These are phyloP conservation scores for Rhododendron ovatum DNA, from an alignment of 148 eudicot genomes.

Conservation along the genomic window DNA sequence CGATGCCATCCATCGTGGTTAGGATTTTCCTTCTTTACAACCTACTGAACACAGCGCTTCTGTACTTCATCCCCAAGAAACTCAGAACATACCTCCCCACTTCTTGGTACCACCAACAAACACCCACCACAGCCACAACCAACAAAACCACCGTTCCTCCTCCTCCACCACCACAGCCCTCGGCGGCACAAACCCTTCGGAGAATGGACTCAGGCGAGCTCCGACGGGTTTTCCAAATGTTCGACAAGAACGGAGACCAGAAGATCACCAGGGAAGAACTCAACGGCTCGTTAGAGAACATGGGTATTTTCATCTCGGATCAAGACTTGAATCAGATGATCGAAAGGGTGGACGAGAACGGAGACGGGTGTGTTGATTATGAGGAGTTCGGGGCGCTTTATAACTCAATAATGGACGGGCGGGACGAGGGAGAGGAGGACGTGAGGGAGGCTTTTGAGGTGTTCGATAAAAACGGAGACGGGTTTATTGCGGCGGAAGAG, in stretches of 20 bases:
- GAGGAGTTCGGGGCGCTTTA: neutral
- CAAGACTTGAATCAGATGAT: neutral
- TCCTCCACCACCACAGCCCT: no score
- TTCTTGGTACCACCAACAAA: slow-evolving; percentile 18
- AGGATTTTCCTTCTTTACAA: slow-evolving; percentile 23
- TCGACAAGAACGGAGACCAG: neutral
- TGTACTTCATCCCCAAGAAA: slow-evolving; percentile 31
- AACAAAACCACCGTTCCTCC: neutral
- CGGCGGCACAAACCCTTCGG: neutral
- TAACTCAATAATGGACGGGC: slow-evolving; percentile 24
- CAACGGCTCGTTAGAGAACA: neutral
- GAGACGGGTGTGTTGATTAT: neutral
- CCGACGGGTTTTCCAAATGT: neutral
- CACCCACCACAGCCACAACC: neutral
- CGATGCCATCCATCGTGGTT: slow-evolving; percentile 29
- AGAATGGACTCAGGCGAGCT: neutral
- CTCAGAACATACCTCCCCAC: slow-evolving; percentile 20
- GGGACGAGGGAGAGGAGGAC: slow-evolving; percentile 37
- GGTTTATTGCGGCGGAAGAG: slow-evolving; percentile 70
- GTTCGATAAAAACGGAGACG: slow-evolving; percentile 69
- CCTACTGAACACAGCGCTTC: slow-evolving; percentile 26
- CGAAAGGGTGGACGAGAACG: neutral
- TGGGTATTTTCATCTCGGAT: neutral
- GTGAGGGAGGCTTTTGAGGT: slow-evolving; percentile 67
- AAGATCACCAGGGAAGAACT: neutral